Conservation (phyloP, 148 eudicot species). For the Chenopodium quinoa region DNA sequence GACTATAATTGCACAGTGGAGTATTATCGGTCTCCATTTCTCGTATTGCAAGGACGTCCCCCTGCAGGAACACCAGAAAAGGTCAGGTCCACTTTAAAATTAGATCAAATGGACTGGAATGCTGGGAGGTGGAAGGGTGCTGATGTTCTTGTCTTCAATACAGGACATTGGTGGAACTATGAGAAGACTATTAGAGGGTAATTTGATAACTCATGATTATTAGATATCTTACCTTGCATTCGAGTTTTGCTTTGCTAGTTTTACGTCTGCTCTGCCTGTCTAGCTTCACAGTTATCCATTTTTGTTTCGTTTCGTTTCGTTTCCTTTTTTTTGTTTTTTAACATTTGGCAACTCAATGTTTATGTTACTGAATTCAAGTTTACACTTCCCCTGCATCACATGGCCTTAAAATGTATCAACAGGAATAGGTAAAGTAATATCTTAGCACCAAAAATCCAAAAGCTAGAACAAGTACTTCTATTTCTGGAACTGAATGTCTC, state of each 20-base stretch:
- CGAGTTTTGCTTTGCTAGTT: background rate
- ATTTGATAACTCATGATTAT: background rate
- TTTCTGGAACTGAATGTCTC: background rate
- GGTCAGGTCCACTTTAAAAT: constrained; percentile 57
- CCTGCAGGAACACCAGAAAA: constrained; percentile 43
- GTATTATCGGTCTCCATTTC: constrained; percentile 92
- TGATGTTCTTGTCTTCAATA: constrained; percentile 69
- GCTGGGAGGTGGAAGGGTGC: constrained; percentile 65
- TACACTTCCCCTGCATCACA: background rate
- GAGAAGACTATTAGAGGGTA: constrained; percentile 95
- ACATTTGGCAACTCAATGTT: background rate
- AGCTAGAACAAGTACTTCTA: background rate
- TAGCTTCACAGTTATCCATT: background rate
- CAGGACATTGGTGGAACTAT: constrained; percentile 98
- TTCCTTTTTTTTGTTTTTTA: too few species aligned
- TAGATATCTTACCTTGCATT: background rate
- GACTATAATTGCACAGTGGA: constrained; percentile 82
- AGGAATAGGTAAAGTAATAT: background rate
- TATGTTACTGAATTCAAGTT: too few species aligned
- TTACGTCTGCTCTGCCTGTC: background rate
- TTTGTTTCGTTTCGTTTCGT: too few species aligned
- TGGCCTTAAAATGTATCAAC: background rate
- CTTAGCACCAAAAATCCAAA: background rate
- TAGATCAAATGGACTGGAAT: constrained; percentile 86
- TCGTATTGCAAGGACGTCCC: constrained; percentile 72